A percentile compares a stretch with the other conserved stretches of the same genome.
phyloP scores from a whole-genome alignment of 2,329 filamentous ascomycete genomes.

The Pseudogymnoascus sp. region DNA sequence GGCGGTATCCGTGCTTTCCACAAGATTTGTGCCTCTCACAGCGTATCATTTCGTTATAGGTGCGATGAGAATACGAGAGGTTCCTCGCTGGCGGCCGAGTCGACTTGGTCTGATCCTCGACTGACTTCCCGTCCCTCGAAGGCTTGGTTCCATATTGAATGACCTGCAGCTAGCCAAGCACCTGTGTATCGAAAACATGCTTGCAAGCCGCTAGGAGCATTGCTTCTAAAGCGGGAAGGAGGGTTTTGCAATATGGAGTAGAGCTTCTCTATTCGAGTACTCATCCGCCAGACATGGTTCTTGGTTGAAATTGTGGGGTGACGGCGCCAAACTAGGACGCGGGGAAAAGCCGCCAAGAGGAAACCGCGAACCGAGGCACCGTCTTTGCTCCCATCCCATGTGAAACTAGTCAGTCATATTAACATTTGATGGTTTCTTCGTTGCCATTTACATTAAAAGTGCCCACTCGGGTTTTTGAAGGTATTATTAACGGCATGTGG shows the following conservation, averaged over 20 bases:
- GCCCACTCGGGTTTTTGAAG: background rate
- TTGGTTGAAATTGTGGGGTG: background rate
- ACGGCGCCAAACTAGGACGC: constrained; percentile 1
- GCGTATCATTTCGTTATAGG: constrained; percentile 1
- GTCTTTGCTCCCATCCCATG: background rate
- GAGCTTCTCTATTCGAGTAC: background rate
- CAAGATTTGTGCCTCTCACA: background rate
- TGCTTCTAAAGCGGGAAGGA: background rate
- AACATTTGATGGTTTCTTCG: background rate
- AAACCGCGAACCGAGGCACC: background rate
- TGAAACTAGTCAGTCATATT: background rate
- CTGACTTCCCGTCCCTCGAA: background rate
- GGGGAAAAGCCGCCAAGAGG: background rate
- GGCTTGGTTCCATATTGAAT: background rate
- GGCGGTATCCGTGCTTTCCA: background rate
- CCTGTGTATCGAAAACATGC: background rate
- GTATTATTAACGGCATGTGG: background rate
- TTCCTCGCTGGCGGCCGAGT: background rate
- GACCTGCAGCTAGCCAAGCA: background rate
- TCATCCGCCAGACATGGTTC: background rate
- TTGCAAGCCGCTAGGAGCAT: background rate
- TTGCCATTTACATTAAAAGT: background rate
- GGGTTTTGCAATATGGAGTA: background rate
- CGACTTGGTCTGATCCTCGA: background rate
- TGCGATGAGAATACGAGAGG: background rate